Evolutionary conservation across 2,329 filamentous ascomycete genomes (phyloP).

Genomic region (Cordyceps sp.): DNA sequence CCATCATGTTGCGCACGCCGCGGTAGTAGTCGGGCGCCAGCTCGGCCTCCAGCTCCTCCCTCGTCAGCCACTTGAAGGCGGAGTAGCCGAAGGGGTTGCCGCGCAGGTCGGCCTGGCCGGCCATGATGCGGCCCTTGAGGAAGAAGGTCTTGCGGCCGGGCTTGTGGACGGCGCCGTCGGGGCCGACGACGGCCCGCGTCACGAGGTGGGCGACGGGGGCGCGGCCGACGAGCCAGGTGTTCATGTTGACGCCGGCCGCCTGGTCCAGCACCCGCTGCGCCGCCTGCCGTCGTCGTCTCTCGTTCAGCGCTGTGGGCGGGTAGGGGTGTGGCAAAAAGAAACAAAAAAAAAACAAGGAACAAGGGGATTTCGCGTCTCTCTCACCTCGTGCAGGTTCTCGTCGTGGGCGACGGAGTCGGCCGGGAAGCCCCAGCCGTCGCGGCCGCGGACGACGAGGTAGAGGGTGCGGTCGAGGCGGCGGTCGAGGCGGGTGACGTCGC

Average conservation of each 20-base stretch:
- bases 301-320: no score
- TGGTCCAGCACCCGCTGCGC: conserved; percentile 64
- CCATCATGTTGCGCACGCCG: conserved; percentile 68
- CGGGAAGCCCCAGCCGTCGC: conserved; percentile 73
- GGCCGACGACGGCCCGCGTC: conserved; percentile 29
- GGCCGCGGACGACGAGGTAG: conserved; percentile 69
- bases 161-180: conserved; percentile 22
- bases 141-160: conserved; percentile 80
- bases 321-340: not conserved
- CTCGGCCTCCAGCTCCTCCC: conserved; percentile 62
- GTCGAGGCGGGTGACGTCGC: conserved; percentile 65
- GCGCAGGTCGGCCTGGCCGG: conserved; percentile 73
- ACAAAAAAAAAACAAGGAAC: not conserved
- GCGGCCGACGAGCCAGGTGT: conserved; percentile 92
- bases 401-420: conserved; percentile 48
- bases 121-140: conserved; percentile 92
- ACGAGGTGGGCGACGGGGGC: conserved; percentile 72
- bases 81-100: conserved; percentile 54
- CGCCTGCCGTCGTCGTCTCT: conserved; percentile 43
- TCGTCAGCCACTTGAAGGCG: conserved; percentile 86
- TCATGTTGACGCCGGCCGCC: conserved; percentile 85
- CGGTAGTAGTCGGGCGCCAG: conserved; percentile 56
- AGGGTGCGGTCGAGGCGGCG: conserved; percentile 65
- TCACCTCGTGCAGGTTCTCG: conserved; percentile 72
- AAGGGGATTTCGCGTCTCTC: conserved; percentile 11